Percentiles rank a stretch among this genome's conserved stretches.
These are phyloP conservation scores for Discostella stelligeroides DNA, from an alignment of 108 stramenopile genomes.

Conservation along the genomic window DNA sequence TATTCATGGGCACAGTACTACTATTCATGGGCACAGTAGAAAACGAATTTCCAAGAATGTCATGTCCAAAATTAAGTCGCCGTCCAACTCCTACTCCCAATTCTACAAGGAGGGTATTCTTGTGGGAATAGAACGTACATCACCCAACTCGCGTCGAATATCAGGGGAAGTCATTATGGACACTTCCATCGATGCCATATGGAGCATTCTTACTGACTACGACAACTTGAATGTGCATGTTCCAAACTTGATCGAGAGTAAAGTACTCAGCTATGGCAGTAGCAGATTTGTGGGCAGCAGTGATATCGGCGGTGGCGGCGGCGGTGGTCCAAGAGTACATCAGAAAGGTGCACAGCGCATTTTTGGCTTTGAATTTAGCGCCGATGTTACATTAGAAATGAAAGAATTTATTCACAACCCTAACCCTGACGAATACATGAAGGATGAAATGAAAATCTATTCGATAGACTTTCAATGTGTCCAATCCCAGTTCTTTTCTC, in stretches of 20 bases:
- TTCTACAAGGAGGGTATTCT: slow-evolving; percentile 43
- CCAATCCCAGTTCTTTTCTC: slow-evolving; percentile 82
- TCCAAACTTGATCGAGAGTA: slow-evolving; percentile 87
- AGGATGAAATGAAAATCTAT: slow-evolving; percentile 15
- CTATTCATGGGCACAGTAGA: background rate
- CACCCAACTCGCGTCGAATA: slow-evolving; percentile 84
- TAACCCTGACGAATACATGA: slow-evolving; percentile 1
- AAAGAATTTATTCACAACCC: slow-evolving; percentile 54
- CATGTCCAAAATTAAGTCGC: slow-evolving; percentile 15
- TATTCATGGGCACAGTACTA: background rate
- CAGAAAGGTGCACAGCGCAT: slow-evolving; percentile 94
- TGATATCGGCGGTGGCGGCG: background rate
- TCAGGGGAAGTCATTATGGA: slow-evolving; percentile 76
- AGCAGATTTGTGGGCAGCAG: too few species aligned
- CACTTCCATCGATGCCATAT: slow-evolving; percentile 71
- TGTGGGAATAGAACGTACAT: slow-evolving; percentile 86
- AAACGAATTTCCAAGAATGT: too few species aligned
- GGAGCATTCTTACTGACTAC: slow-evolving; percentile 91
- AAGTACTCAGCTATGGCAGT: slow-evolving; percentile 24
- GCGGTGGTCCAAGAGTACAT: slow-evolving; percentile 62
- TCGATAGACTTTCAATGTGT: slow-evolving; percentile 82
- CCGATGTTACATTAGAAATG: slow-evolving; percentile 91
- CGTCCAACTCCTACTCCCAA: slow-evolving; percentile 20
- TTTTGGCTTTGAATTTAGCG: slow-evolving; percentile 92
- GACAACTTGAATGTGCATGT: slow-evolving; percentile 84